phyloP scores from a whole-genome alignment of 805 yeast genomes.

The Clavispora phyllophila region DNA sequence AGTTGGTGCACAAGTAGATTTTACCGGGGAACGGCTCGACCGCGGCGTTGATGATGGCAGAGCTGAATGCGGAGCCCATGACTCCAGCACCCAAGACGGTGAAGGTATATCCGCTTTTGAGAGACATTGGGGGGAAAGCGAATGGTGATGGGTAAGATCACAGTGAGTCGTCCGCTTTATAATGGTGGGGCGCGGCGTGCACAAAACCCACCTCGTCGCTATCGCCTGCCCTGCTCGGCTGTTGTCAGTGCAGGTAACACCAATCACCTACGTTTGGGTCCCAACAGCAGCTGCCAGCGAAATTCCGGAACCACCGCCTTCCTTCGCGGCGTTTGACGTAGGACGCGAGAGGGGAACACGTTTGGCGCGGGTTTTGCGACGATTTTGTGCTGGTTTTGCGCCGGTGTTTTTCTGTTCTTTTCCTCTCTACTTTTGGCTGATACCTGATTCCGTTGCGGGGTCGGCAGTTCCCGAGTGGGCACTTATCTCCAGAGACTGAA shows the following conservation, averaged over 20 bases:
- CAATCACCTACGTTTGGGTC: background rate
- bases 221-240: background rate
- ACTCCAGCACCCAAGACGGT: slow-evolving; percentile 90
- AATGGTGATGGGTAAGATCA: too few species aligned
- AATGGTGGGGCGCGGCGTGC: background rate
- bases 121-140: background rate
- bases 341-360: too few species aligned
- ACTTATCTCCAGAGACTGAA: too few species aligned
- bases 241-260: background rate
- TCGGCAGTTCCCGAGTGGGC: too few species aligned
- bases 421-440: too few species aligned
- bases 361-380: too few species aligned
- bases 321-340: background rate
- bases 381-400: too few species aligned
- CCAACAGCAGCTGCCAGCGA: background rate
- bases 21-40: slow-evolving; percentile 57
- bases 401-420: too few species aligned
- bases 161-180: background rate
- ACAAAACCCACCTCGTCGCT: background rate
- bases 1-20: slow-evolving; percentile 74
- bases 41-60: slow-evolving; percentile 58
- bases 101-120: slow-evolving; percentile 40
- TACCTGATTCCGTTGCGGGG: too few species aligned
- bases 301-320: too few species aligned
- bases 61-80: slow-evolving; percentile 89